Base-by-base conservation (phyloP, 2,329 filamentous ascomycete genomes). In the Stachybotrys elegans region DNA sequence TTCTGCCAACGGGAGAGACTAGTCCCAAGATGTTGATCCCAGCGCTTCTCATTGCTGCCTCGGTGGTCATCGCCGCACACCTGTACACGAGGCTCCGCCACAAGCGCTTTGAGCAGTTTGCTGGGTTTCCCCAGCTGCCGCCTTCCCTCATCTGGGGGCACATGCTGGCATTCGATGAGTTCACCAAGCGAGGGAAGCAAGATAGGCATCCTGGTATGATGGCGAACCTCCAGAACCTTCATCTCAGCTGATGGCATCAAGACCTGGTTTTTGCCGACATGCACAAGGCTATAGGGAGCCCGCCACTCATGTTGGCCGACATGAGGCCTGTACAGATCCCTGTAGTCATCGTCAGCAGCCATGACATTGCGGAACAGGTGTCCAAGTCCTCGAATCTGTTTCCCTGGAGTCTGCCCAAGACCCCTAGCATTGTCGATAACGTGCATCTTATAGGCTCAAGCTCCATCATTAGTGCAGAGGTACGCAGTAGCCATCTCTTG, bases 301-400 rank as follows among this genome's bases (percentile, higher is more conserved):
- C 67, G 5, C 55, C 63, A 2, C 22, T 66, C 19, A 51, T 66
- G 42, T 40, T 66, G 1, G 19, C 66, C 12, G 66, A 70, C 34
- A 45, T 64, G 6, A 56, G 66, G 12, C 67, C 67, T 3, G 35
- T 62, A 14, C 50, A 43, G 14, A 54, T 47, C 9, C 58, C 65
- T 12, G 54, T 69, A 48, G 44, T 60, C 7, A 14, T 67, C 19
- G 43, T 70, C 12, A 46, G 46, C 13, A 60, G 48, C 44, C 58
- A 66, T 34, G 57, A 61, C 6, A 43, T 67, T 6, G 65, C 67
- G 6, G 66, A 70, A 47, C 63, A 68, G 40, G 44, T 67, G n/a
- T 55, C 64, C 1, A 57, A 51, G 17, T 42, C 58, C 4, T 58
- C 62, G 2, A 57, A 61, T 41, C 32, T 41, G 22, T 62, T 57